phyloP scores from a whole-genome alignment of 148 eudicot genomes.

The Cornus kousa region DNA sequence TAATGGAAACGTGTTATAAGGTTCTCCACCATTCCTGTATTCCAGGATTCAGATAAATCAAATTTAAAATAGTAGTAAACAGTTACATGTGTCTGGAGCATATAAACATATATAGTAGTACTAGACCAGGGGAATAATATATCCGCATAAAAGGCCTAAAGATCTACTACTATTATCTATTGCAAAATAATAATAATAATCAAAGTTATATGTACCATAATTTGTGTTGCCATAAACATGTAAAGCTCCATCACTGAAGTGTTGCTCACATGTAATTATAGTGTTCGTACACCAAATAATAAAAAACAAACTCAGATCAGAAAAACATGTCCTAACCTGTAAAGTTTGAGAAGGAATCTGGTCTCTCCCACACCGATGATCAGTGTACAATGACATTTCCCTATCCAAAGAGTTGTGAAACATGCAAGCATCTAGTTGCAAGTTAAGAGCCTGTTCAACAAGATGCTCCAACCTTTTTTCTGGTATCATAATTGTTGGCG shows the following conservation, averaged over 20 bases:
- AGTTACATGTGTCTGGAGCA: not conserved
- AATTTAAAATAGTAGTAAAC: too few species aligned
- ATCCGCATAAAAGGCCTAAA: not conserved
- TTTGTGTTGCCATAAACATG: not conserved
- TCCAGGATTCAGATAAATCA: not conserved
- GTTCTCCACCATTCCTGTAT: not conserved
- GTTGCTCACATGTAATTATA: not conserved
- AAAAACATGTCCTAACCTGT: slow-evolving; percentile 46
- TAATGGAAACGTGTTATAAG: not conserved
- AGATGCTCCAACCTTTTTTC: slow-evolving; percentile 68
- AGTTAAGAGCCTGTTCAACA: slow-evolving; percentile 75
- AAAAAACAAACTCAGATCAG: not conserved
- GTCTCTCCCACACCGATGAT: slow-evolving; percentile 81
- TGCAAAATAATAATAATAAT: too few species aligned
- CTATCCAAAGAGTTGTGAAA: slow-evolving; percentile 68
- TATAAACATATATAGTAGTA: not conserved
- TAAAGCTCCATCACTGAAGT: not conserved
- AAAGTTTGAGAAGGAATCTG: slow-evolving; percentile 71
- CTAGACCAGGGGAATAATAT: not conserved
- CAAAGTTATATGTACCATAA: not conserved
- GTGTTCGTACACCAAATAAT: not conserved
- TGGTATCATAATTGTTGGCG: slow-evolving; percentile 62
- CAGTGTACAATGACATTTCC: slow-evolving; percentile 66
- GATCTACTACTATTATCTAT: too few species aligned
- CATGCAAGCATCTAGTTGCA: slow-evolving; percentile 59